These are phyloP conservation scores for Apiospora aurea DNA, from an alignment of 2,329 filamentous ascomycete species.

Conservation along the genomic window DNA sequence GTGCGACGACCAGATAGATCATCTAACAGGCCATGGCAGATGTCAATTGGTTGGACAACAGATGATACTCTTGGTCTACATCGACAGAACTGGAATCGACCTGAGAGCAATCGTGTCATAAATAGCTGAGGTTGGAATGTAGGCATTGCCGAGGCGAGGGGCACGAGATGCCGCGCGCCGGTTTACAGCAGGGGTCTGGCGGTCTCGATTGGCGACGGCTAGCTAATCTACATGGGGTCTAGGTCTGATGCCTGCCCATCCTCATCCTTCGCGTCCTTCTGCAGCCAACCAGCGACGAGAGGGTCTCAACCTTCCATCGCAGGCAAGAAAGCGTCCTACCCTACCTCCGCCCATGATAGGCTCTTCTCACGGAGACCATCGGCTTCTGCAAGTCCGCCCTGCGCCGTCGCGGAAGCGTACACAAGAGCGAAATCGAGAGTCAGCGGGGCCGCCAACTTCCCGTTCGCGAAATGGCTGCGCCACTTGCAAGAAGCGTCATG, in stretches of 20 bases:
- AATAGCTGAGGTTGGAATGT: neutral
- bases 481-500: conserved; percentile 12
- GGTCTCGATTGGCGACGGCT: neutral
- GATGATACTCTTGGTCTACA: neutral
- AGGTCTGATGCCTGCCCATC: neutral
- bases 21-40: neutral
- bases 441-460: conserved; percentile 1
- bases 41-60: neutral
- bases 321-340: neutral
- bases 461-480: conserved; percentile 12
- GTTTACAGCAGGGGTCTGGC: neutral
- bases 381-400: neutral
- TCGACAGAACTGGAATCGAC: neutral
- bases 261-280: neutral
- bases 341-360: neutral
- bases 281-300: neutral
- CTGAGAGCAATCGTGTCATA: neutral
- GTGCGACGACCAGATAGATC: neutral
- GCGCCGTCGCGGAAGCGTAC: neutral
- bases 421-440: neutral
- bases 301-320: neutral
- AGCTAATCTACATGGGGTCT: neutral
- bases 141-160: neutral
- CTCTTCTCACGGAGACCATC: neutral
- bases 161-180: neutral